Base-by-base conservation (phyloP, 1,284 basidiomycete species). In the Schizophyllum commune region DNA sequence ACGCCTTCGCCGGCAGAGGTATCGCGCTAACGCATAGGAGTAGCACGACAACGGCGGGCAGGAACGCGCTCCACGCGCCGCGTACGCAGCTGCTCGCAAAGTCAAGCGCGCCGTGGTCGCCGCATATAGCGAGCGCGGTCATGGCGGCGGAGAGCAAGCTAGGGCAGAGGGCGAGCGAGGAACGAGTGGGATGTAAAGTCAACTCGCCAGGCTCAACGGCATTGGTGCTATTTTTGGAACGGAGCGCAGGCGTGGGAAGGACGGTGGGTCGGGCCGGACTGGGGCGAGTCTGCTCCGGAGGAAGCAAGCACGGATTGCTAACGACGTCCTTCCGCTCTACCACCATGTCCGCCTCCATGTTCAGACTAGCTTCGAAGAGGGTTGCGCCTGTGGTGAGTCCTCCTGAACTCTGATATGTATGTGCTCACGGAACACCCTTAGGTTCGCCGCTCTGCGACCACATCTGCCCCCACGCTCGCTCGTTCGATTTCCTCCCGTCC, bases 11-110 rank as follows among this genome's bases (percentile, higher is more conserved):
- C 2, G 79, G 77, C 32, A 81, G 60, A 0, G 74, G 73, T 33
- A 76, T 52, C 8, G 75, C 67, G 32, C 71, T 70, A n/a, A 83
- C 33, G 62, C 74, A 78, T 27, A 85, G 66, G 5, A 73, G 60
- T 59, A 77, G 68, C 55, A 86, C 81, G 60, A 88, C 68, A 0
- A 70, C 68, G 17, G 77, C 76, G 5, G 86, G 87, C 0, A 78
- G 52, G 47, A 86, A 55, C 1, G 84, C 76, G 13, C 74, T 72
- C 86, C 86, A 90, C 21, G 81, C 75, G 0, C 73, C 72, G 59
- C 88, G 79, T 0, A 84, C 72, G 65, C 88, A 89, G 13, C 75
- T 59, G 64, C 79, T 71, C 7, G 72, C 69, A 60, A 86, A 74
- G 72, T 85, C 81, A 57, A 80, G 67, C 21, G 71, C 68, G 60